Conservation (phyloP, 768 basidiomycete genomes). For the Termitomyces sp. region DNA sequence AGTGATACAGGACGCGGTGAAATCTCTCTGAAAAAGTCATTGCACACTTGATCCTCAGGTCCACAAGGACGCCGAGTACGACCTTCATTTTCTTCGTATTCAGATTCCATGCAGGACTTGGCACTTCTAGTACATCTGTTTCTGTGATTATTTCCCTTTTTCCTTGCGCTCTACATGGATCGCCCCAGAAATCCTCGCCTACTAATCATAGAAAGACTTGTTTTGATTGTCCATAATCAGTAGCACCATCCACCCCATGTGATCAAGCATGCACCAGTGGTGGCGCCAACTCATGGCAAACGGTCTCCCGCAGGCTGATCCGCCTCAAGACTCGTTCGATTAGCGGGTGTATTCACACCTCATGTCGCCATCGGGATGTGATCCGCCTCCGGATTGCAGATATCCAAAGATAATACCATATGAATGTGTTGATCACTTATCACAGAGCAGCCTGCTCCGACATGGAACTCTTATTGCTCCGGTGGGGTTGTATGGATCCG, state of each 20-base stretch:
- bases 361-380: not conserved
- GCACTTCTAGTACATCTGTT: not conserved
- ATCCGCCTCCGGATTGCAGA: not conserved
- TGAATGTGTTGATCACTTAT: not conserved
- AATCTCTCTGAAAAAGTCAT: not conserved
- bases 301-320: not conserved
- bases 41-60: not conserved
- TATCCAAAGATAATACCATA: not conserved
- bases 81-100: no score
- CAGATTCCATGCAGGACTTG: not conserved
- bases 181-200: not conserved
- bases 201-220: not conserved
- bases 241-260: not conserved
- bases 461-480: not conserved
- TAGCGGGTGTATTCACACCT: not conserved
- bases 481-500: not conserved
- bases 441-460: not conserved
- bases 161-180: not conserved
- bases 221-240: not conserved
- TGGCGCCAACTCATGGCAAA: not conserved
- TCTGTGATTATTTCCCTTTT: not conserved
- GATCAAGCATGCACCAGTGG: not conserved
- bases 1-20: not conserved
- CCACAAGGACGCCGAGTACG: not conserved
- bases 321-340: not conserved